Percentiles rank a stretch among this genome's conserved stretches.
phyloP scores from a whole-genome alignment of 2,329 filamentous ascomycete genomes.

The Scedosporium apiospermum region DNA sequence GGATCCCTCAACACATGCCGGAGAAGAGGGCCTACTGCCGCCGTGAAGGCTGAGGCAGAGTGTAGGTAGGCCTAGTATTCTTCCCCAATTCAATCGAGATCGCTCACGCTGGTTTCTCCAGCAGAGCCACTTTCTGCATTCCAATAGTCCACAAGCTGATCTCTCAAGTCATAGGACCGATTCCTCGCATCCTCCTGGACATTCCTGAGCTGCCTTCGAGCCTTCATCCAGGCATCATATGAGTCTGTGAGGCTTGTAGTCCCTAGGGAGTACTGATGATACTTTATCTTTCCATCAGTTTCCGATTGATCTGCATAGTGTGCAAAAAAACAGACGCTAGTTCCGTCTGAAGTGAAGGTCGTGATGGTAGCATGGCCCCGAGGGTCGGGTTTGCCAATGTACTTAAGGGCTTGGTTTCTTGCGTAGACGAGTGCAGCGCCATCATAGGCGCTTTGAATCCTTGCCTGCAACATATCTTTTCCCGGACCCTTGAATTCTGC shows the following conservation, averaged over 20 bases:
- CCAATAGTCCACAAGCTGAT: constrained; percentile 6
- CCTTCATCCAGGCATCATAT: constrained; percentile 9
- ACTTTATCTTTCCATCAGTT: constrained; percentile 8
- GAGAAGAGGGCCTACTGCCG: too few species aligned
- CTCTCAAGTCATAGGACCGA: constrained; percentile 11
- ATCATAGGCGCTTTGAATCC: constrained; percentile 14
- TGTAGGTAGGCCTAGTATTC: too few species aligned
- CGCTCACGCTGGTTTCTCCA: too few species aligned
- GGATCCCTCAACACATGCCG: too few species aligned
- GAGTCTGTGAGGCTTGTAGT: constrained; percentile 10
- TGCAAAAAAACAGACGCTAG: constrained; percentile 14
- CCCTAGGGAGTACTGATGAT: constrained; percentile 15
- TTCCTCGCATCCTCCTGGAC: constrained; percentile 14
- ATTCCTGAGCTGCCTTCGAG: constrained; percentile 14
- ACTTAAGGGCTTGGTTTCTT: constrained; percentile 16
- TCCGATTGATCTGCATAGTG: constrained; percentile 14
- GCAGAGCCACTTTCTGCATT: too few species aligned
- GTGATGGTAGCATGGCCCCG: constrained; percentile 14
- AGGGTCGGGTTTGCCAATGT: constrained; percentile 10
- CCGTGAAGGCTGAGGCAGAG: too few species aligned
- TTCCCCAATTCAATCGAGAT: too few species aligned
- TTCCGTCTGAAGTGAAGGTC: constrained; percentile 18
- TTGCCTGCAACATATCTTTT: constrained; percentile 11
- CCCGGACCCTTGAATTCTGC: constrained; percentile 15
- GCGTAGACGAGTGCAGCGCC: constrained; percentile 19